phyloP scores from a whole-genome alignment of 805 yeast genomes.

The Saccharomyces cerevisiae region DNA sequence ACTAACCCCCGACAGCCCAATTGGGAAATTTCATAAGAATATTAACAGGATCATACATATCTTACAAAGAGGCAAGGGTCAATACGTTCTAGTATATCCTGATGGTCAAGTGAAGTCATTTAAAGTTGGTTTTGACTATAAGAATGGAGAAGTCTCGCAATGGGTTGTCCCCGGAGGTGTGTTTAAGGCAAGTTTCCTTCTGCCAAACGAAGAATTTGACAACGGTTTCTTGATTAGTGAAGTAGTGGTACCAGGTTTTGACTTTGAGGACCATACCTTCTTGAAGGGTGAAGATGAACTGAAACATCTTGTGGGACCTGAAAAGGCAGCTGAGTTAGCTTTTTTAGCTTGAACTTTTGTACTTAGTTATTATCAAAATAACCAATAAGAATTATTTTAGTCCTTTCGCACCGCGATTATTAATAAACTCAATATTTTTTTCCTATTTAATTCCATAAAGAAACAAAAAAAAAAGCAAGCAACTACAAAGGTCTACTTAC shows the following conservation, averaged over 20 bases:
- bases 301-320: conserved; percentile 31
- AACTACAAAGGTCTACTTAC: not conserved
- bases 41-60: conserved; percentile 48
- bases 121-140: conserved; percentile 43
- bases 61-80: conserved; percentile 48
- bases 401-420: not conserved
- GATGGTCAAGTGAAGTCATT: conserved; percentile 42
- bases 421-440: not conserved
- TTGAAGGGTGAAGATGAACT: conserved; percentile 32
- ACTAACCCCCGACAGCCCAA: conserved; percentile 42
- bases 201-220: conserved; percentile 32
- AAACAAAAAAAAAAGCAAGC: not conserved
- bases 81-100: conserved; percentile 46
- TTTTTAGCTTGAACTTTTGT: conserved; percentile 27
- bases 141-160: conserved; percentile 43
- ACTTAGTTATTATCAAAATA: not conserved
- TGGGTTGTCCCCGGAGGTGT: conserved; percentile 61
- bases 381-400: not conserved
- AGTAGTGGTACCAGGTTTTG: conserved; percentile 57
- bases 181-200: conserved; percentile 46
- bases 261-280: conserved; percentile 44
- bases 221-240: conserved; percentile 45
- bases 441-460: not conserved
- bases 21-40: conserved; percentile 45
- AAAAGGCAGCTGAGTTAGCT: conserved; percentile 30